Conservation (phyloP, 768 basidiomycete genomes). For the Pulveroboletus ravenelii region DNA sequence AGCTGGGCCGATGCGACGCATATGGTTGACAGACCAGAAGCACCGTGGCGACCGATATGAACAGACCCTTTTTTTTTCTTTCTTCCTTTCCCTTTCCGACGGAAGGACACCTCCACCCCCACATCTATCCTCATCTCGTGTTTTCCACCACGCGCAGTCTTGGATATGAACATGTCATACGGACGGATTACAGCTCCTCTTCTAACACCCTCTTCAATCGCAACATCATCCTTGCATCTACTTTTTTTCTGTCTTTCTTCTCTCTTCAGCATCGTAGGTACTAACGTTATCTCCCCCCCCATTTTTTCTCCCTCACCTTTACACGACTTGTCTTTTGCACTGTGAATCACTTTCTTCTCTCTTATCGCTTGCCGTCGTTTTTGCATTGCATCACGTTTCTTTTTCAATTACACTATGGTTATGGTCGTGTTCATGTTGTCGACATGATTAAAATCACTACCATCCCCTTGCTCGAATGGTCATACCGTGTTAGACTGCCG, state of each 20-base stretch:
- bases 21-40: constrained; percentile 39
- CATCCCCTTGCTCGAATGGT: too few species aligned
- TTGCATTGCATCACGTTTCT: too few species aligned
- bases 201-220: background rate
- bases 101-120: background rate
- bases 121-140: background rate
- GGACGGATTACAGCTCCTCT: constrained; percentile 4
- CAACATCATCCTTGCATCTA: background rate
- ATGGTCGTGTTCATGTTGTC: too few species aligned
- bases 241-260: background rate
- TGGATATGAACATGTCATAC: constrained; percentile 6
- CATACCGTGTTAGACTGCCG: too few species aligned
- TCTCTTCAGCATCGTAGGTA: constrained; percentile 11
- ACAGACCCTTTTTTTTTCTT: background rate
- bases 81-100: background rate
- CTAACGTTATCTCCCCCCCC: too few species aligned
- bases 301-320: too few species aligned
- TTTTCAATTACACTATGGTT: too few species aligned
- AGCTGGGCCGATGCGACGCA: constrained; percentile 46
- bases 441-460: too few species aligned
- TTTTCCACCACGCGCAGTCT: constrained; percentile 1
- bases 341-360: too few species aligned
- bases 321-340: too few species aligned
- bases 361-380: too few species aligned
- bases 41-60: constrained; percentile 39